A percentile compares a stretch with the other conserved stretches of the same genome.
These are phyloP conservation scores for Cercospora sesami DNA, from an alignment of 2,329 filamentous ascomycete species.

Conservation along the genomic window DNA sequence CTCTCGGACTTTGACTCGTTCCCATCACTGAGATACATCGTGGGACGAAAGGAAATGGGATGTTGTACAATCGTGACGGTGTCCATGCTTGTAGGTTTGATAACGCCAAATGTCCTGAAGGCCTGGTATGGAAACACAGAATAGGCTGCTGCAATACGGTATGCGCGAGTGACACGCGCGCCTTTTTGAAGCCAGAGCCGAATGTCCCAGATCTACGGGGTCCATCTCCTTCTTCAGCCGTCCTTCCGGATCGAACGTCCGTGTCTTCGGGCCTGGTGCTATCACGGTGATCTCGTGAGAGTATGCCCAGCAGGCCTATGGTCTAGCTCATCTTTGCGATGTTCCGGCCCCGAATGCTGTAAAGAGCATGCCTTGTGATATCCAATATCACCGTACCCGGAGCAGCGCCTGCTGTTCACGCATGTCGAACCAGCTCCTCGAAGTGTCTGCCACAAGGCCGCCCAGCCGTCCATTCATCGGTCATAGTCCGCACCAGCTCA, in stretches of 20 bases:
- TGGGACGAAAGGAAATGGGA: neutral
- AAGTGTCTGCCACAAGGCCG: neutral
- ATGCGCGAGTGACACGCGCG: neutral
- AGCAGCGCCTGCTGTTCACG: neutral
- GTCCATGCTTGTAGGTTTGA: neutral
- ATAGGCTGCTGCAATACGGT: neutral
- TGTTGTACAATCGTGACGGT: too few relatives aligned
- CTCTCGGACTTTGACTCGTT: neutral
- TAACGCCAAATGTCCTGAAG: neutral
- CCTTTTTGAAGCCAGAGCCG: neutral
- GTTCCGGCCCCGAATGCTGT: neutral
- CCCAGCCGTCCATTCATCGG: neutral
- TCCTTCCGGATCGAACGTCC: neutral
- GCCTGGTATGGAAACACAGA: neutral
- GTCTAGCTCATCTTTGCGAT: neutral
- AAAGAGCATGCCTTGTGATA: neutral
- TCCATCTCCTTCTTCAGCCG: neutral
- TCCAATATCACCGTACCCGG: neutral
- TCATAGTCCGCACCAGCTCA: conserved; percentile 25
- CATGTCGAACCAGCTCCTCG: neutral
- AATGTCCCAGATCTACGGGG: neutral
- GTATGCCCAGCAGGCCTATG: neutral
- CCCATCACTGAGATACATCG: neutral
- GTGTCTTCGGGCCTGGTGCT: neutral
- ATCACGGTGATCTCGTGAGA: neutral